These are phyloP conservation scores for Trichoderma sp. DNA, from an alignment of 2,329 filamentous ascomycete species.

Conservation along the genomic window DNA sequence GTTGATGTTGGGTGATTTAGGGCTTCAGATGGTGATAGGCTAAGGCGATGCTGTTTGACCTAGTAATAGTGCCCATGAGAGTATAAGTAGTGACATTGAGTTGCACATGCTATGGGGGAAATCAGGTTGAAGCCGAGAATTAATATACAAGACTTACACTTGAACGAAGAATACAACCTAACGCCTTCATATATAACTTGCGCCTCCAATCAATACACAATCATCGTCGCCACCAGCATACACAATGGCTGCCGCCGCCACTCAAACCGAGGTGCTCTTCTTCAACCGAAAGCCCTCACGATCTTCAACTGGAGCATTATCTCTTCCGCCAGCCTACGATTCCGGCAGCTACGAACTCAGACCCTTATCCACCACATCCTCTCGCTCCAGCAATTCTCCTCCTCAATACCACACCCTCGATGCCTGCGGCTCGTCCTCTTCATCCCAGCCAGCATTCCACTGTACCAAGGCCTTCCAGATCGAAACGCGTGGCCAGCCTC, in stretches of 20 bases:
- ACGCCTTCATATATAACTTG: no score
- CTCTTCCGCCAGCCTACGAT: constrained; percentile 32
- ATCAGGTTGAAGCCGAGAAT: neutral
- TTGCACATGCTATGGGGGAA: neutral
- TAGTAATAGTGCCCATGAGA: neutral
- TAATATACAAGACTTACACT: neutral
- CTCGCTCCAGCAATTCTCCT: constrained; percentile 29
- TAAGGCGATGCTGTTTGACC: neutral
- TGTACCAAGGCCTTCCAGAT: constrained; percentile 49
- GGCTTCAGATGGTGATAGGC: neutral
- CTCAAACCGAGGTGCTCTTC: neutral
- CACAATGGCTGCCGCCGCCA: constrained; percentile 22
- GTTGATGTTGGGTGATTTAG: neutral
- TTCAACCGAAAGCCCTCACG: neutral
- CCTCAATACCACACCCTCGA: constrained; percentile 28
- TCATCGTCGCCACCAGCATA: neutral
- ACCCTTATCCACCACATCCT: constrained; percentile 25
- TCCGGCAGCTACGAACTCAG: constrained; percentile 27
- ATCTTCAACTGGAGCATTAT: neutral
- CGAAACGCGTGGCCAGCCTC: constrained; percentile 43
- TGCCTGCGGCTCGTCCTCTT: constrained; percentile 9
- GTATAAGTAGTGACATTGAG: neutral
- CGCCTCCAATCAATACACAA: neutral
- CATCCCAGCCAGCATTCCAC: constrained; percentile 33
- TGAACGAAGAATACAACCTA: no score